Conservation (phyloP, 163 green algal species). For the Volvox carteri region DNA sequence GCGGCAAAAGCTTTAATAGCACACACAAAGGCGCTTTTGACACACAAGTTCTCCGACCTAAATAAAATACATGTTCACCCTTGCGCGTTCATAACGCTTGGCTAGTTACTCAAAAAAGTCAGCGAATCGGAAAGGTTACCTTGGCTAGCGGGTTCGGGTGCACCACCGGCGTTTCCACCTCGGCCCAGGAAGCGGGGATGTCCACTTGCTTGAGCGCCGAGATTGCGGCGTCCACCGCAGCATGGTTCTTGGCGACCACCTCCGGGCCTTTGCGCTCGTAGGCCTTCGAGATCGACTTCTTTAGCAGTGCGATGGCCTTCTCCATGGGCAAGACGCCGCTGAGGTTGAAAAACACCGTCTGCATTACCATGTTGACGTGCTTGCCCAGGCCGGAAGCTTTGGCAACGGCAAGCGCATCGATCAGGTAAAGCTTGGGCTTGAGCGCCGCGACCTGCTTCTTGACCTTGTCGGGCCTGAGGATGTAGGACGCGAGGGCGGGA, state of each 20-base stretch:
- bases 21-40: no score
- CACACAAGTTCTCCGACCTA: no score
- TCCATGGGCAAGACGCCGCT: conserved; percentile 62
- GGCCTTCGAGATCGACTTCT: conserved; percentile 75
- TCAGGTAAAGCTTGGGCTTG: conserved; percentile 59
- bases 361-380: conserved; percentile 82
- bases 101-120: no score
- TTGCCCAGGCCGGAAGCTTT: conserved; percentile 67
- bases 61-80: no score
- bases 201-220: conserved; percentile 60
- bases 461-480: conserved; percentile 60
- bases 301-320: conserved; percentile 73
- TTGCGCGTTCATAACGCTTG: no score
- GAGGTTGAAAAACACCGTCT: conserved; percentile 66
- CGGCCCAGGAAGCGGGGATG: conserved; percentile 63
- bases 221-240: conserved; percentile 70
- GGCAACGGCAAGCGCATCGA: conserved; percentile 68
- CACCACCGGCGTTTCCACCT: conserved; percentile 25
- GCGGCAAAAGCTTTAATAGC: no score
- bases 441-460: conserved; percentile 53
- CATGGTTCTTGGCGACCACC: conserved; percentile 73
- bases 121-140: no score
- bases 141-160: conserved; percentile 16
- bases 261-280: conserved; percentile 78
- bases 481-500: no score